Conservation (phyloP, 2,329 filamentous ascomycete species). For the Xylaria sp. region DNA sequence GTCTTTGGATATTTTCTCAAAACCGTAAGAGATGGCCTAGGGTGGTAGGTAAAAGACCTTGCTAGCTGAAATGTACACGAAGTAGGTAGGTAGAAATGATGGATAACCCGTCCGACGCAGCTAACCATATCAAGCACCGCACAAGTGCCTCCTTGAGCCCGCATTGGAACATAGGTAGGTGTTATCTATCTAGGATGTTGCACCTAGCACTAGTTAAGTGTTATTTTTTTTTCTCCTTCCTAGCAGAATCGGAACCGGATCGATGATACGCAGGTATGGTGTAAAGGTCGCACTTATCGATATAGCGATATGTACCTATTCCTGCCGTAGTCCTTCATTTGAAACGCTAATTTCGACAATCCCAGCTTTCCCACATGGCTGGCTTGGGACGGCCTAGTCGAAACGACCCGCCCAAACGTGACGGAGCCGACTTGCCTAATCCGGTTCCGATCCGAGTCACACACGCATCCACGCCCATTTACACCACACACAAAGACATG, state of each 20-base stretch:
- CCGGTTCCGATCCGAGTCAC: slow-evolving; percentile 42
- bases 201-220: background rate
- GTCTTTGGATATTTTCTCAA: background rate
- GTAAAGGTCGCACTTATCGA: background rate
- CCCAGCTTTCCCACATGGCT: slow-evolving; percentile 44
- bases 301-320: slow-evolving; percentile 34
- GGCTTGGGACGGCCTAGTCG: slow-evolving; percentile 40
- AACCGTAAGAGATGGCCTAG: background rate
- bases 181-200: background rate
- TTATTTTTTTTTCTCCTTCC: background rate
- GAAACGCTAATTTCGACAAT: slow-evolving; percentile 48
- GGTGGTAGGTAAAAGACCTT: background rate
- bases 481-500: slow-evolving; percentile 13
- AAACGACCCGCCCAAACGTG: slow-evolving; percentile 48
- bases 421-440: slow-evolving; percentile 49
- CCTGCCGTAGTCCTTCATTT: slow-evolving; percentile 47
- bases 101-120: background rate
- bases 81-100: too few species aligned
- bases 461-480: slow-evolving; percentile 27
- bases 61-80: too few species aligned
- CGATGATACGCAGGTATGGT: background rate
- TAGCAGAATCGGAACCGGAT: background rate
- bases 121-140: slow-evolving; percentile 5
- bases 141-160: background rate
- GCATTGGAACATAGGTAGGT: background rate